Evolutionary conservation across 2,329 filamentous ascomycete genomes (phyloP).

Genomic region (Epichloe baconii): DNA sequence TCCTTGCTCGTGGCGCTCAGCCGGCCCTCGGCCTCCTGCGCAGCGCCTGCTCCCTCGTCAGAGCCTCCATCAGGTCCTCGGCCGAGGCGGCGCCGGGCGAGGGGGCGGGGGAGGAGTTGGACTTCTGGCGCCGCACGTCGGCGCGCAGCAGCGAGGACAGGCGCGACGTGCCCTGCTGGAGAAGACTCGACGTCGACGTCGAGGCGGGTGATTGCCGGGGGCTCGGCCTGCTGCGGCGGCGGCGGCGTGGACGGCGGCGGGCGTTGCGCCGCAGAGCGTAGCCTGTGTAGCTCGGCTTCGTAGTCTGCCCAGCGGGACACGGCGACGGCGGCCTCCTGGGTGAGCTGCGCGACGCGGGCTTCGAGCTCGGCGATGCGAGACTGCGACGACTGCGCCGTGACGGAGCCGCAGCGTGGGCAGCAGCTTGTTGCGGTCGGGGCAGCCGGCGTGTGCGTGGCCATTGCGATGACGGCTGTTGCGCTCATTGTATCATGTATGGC

Average conservation of each 20-base stretch:
- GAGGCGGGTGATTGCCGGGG: conserved; percentile 13
- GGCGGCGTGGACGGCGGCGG: conserved; percentile 4
- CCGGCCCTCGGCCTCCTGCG: conserved; percentile 57
- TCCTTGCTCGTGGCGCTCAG: conserved; percentile 55
- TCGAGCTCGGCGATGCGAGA: conserved; percentile 56
- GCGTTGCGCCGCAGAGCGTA: conserved; percentile 29
- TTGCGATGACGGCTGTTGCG: conserved; percentile 17
- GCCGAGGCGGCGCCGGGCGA: conserved; percentile 10
- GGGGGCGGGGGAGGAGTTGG: neutral
- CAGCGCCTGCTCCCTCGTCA: conserved; percentile 53
- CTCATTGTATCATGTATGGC: conserved; percentile 10
- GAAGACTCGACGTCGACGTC: conserved; percentile 25
- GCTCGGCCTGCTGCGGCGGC: too few species aligned
- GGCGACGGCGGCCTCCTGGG: conserved; percentile 54
- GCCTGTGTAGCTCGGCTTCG: conserved; percentile 58
- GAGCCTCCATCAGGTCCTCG: conserved; percentile 46
- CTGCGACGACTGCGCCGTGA: conserved; percentile 28
- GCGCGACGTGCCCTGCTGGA: conserved; percentile 30
- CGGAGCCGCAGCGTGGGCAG: conserved; percentile 39
- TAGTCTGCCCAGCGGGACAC: conserved; percentile 62
- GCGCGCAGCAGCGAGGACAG: conserved; percentile 18
- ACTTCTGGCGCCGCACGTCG: conserved; percentile 4
- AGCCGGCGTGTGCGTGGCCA: conserved; percentile 13
- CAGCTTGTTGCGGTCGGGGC: conserved; percentile 16
- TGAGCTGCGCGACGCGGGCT: conserved; percentile 55